A percentile compares a stretch with the other conserved stretches of the same genome.
These are phyloP conservation scores for Ustilago lituana DNA, from an alignment of 1,284 basidiomycete genomes.

Conservation along the genomic window DNA sequence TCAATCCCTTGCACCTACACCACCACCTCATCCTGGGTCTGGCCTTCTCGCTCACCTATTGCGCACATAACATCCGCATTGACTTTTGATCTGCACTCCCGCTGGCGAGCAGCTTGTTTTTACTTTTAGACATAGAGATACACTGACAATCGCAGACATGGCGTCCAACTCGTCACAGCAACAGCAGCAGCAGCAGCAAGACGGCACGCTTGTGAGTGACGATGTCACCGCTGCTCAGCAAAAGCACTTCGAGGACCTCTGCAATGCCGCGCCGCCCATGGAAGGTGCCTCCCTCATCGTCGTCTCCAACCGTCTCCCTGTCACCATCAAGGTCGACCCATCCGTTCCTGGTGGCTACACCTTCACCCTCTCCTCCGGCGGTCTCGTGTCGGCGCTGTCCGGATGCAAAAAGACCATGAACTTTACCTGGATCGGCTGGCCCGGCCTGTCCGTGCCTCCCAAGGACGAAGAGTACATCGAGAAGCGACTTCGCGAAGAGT, in stretches of 20 bases:
- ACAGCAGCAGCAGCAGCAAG: no score
- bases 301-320: conserved; percentile 91
- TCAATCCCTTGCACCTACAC: neutral
- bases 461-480: conserved; percentile 63
- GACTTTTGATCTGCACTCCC: no score
- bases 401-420: conserved; percentile 65
- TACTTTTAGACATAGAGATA: no score
- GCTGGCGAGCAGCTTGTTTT: no score
- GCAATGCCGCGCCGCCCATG: conserved; percentile 22
- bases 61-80: no score
- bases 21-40: no score
- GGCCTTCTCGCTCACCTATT: no score
- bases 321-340: conserved; percentile 65
- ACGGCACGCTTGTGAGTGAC: conserved; percentile 10
- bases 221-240: conserved; percentile 36
- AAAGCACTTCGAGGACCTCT: conserved; percentile 34
- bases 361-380: conserved; percentile 63
- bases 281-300: conserved; percentile 78
- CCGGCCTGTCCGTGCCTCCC: conserved; percentile 59
- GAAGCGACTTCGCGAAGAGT: conserved; percentile 84
- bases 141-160: conserved; percentile 20
- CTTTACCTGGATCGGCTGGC: conserved; percentile 68
- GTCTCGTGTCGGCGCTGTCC: conserved; percentile 64
- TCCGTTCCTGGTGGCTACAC: conserved; percentile 62
- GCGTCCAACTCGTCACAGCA: conserved; percentile 20